Evolutionary conservation across 2,329 filamentous ascomycete genomes (phyloP), one percentile per base, ranked within the genome.

Genomic region (Capronia coronata): DNA sequence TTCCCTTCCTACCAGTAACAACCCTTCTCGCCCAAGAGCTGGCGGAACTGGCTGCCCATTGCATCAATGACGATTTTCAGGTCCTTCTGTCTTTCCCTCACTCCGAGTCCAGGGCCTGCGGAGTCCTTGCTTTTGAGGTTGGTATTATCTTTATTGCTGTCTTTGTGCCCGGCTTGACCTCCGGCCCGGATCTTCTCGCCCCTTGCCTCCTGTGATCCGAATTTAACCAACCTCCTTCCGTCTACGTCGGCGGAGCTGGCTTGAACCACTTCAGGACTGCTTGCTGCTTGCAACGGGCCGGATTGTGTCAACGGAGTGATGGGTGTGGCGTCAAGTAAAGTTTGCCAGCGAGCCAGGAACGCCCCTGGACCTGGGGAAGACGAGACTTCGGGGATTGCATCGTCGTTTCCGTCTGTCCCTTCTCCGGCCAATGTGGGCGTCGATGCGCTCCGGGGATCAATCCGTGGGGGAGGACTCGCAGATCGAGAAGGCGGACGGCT

Each of bases 301-400:
- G 67, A 62, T 0, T 71, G 64, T 1, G 68, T 71, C 0, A 69
- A 74, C 0, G 86, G 84, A 1, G 83, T 85, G 53, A 90, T 81
- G 39, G 75, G 65, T 0, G 86, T 86, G n/a, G 75, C 70, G 62
- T 89, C 82, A 2, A 90, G 71, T 5, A 89, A 70, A 1, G 77
- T 71, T 63, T 88, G 83, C 86, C 86, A 90, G 43, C 80, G 76
- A 1, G 78, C 74, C 19, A 89, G 75, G 62, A 85, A 90, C 40
- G 84, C 78, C 1, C 86, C 86, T 0, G 86, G 85, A 0, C 84
- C 85, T 19, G 73, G 74, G 46, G 76, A 75, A 29, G 69, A 55
- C 9, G 49, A 46, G 3, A 59, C 46, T 37, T 51, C 43, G 2
- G 55, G 34, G 9, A 14, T 34, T 37, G 34, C 53, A 2, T 32